Evolutionary conservation across 768 basidiomycete species (phyloP), one percentile per base, ranked within the genome.

Genomic region (Tricholoma sp.): DNA sequence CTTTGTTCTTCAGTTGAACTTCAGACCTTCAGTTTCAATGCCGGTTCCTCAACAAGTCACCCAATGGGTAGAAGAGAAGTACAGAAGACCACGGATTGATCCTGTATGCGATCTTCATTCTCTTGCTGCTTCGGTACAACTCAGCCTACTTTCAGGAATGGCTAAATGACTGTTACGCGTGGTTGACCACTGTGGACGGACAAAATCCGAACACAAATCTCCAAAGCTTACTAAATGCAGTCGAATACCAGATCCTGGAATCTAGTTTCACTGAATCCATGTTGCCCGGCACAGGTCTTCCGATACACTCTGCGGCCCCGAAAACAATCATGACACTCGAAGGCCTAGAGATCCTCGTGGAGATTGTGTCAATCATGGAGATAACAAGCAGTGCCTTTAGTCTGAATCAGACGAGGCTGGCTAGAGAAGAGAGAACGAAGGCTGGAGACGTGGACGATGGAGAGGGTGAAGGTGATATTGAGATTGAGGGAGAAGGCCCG

Each of bases 381-480:
- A 86, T 97, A 18, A 91, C 87, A 0, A 73, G 81, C 44, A 93
- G 93, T 61, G 95, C 94, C 0, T 90, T 92, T 64, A 83, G 76
- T 52, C 77, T 97, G 15, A 79, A 87, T 57, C 89, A 89, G 61
- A 79, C 82, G 20, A 79, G 88, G 18, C 76, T 83, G 53, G 82
- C 84, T 11, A 78, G 80, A 15, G 81, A 82, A 57, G 86, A 88
- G 62, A 75, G 91, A 33, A 72, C 81, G 53, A 81, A 84, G 48
- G 79, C 83, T 7, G 86, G 76, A 39, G 72, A 70, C 12, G 70
- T 70, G 34, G 66, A 66, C 12, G 65, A 72, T 37, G 72, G 74
- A 20, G 77, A 76, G 10, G 78, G 77, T 12, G 79, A 80, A 29
- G 82, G 76, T 1, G 83, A 83, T 58, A 74, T 81, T 42, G 85